Percentiles rank a stretch among this genome's conserved stretches.
These are phyloP conservation scores for Metschnikowia kofuensis DNA, from an alignment of 805 yeast genomes.

Conservation along the genomic window DNA sequence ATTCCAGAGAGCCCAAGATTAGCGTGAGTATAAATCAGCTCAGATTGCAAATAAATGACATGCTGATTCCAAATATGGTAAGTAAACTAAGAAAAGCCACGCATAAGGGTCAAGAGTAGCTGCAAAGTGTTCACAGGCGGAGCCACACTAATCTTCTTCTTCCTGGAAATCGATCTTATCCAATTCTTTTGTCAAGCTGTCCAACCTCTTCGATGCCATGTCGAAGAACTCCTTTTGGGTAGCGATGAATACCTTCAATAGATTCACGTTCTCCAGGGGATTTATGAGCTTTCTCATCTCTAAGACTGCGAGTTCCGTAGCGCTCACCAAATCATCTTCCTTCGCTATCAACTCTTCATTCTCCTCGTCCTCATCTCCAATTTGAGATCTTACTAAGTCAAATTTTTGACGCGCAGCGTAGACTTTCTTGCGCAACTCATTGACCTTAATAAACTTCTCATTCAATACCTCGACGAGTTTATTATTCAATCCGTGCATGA, in stretches of 20 bases:
- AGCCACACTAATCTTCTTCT: conserved; percentile 25
- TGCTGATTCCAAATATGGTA: too few relatives aligned
- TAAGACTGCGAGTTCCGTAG: conserved; percentile 75
- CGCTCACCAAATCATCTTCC: conserved; percentile 79
- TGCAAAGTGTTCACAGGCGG: not conserved
- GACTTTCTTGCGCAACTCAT: conserved; percentile 61
- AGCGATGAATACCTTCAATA: conserved; percentile 63
- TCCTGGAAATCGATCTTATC: conserved; percentile 35
- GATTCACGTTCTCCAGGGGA: conserved; percentile 60
- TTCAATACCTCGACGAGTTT: conserved; percentile 52
- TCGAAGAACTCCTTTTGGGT: conserved; percentile 65
- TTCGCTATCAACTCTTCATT: conserved; percentile 50
- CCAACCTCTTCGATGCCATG: conserved; percentile 33
- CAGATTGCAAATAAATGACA: too few relatives aligned
- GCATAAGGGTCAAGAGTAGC: too few relatives aligned
- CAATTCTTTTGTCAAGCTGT: conserved; percentile 27
- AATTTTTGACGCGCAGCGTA: conserved; percentile 67
- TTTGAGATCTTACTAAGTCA: conserved; percentile 64
- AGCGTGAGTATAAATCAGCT: too few relatives aligned
- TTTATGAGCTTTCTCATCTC: conserved; percentile 70
- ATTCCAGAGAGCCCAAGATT: too few relatives aligned
- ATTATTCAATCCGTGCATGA: conserved; percentile 57
- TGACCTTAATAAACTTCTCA: conserved; percentile 58
- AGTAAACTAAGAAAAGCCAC: too few relatives aligned
- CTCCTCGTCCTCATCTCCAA: conserved; percentile 43